Conservation (phyloP, 164 flowering plant genomes). For the Amborella trichopoda region DNA sequence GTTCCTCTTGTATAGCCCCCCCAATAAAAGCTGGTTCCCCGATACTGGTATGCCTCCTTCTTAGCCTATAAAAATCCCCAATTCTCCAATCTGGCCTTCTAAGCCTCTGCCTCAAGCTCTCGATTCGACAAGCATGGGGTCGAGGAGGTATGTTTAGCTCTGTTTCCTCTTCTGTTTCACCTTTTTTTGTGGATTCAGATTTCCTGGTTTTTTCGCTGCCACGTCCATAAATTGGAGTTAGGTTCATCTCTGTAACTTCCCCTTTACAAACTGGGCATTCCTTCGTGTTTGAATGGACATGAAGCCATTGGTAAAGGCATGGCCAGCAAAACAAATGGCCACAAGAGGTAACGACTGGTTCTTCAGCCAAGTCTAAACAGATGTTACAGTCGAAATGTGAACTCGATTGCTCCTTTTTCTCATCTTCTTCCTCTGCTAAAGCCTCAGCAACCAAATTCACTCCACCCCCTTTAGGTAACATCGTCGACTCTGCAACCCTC, state of each 20-base stretch:
- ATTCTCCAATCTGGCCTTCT: slow-evolving; percentile 17
- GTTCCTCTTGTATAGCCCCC: background rate
- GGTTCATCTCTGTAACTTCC: slow-evolving; percentile 28
- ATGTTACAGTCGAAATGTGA: slow-evolving; percentile 50
- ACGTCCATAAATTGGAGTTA: slow-evolving; percentile 52
- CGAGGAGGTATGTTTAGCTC: slow-evolving; percentile 43
- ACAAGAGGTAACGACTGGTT: slow-evolving; percentile 56
- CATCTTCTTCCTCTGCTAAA: slow-evolving; percentile 11
- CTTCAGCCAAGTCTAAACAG: slow-evolving; percentile 43
- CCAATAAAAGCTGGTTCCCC: background rate
- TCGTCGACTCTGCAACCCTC: too few relatives aligned
- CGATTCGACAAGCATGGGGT: slow-evolving; percentile 56
- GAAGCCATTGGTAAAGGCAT: slow-evolving; percentile 43
- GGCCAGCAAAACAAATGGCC: slow-evolving; percentile 78
- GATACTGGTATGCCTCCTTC: too few relatives aligned
- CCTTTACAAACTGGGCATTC: slow-evolving; percentile 55
- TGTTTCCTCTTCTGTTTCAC: slow-evolving; percentile 15
- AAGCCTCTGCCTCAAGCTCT: slow-evolving; percentile 55
- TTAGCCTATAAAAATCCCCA: background rate
- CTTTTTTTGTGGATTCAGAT: slow-evolving; percentile 1
- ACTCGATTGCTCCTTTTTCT: slow-evolving; percentile 7
- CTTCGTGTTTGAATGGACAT: slow-evolving; percentile 22
- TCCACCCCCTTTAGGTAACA: too few relatives aligned
- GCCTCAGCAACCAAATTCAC: slow-evolving; percentile 33
- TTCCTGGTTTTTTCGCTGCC: slow-evolving; percentile 14